Base-by-base conservation (phyloP, 1,284 basidiomycete species). In the Fomitopsis pinicola region DNA sequence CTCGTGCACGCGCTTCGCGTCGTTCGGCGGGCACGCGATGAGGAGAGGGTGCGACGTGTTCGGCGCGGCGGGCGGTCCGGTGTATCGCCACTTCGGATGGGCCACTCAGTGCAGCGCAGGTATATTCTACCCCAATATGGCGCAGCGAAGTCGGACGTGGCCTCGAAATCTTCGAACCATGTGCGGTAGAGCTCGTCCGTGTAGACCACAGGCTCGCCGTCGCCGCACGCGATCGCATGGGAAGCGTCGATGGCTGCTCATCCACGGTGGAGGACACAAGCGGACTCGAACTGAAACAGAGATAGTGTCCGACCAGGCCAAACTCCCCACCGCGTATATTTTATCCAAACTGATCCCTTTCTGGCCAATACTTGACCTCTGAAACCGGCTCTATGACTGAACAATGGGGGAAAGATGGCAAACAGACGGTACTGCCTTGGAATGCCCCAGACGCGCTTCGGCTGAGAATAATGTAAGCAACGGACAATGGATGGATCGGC, bases 211-310 rank as follows among this genome's bases (percentile, higher is more conserved):
- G 10, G 73, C 70, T 72, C 71, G 5, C 75, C 79, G 63, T 82
- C 80, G 28, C 76, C 77, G 65, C 80, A 82, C 1, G 70, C 33
- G 38, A 80, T 73, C 2, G 76, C 70, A 0, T 63, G 53, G 50
- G 62, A 58, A 5, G 71, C 30, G 8, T 33, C 30, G 30, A 22
- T 22, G 22, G 22, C 22, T 22, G 22, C 22, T 22, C 22, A 22
- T 22, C 22, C 22, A 22, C 22, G 22, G 22, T 22, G 22, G 22
- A 22, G 22, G 22, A 22, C 22, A 22, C 22, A 22, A 22, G 22
- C 22, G 22, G 22, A 22, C 22, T 22, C 22, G 22, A 22, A 22
- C 22, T 22, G 22, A 22, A 22, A 22, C 22, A 22, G 22, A 22
- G 22, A 22, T 22, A 22, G 22, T 22, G 22, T 22, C 22, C 1